phyloP scores from a whole-genome alignment of 1,284 basidiomycete species.

The Cryptococcus deneoformans region DNA sequence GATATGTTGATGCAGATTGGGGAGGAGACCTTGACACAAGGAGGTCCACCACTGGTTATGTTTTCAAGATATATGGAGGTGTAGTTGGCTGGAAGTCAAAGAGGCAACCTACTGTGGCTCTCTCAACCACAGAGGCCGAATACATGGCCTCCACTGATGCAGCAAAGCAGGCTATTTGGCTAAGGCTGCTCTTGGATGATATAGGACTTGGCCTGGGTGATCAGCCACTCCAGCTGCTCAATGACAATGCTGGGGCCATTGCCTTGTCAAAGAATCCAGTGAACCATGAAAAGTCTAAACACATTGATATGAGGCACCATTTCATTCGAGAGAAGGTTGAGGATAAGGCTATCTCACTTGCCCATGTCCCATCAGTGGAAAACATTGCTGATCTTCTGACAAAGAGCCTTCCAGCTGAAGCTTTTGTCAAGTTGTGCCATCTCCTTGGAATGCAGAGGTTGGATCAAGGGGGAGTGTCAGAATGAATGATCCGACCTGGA shows the following conservation, averaged over 20 bases:
- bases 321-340: conserved; percentile 45
- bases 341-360: conserved; percentile 3
- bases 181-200: conserved; percentile 6
- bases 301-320: conserved; percentile 51
- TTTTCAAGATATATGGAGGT: conserved; percentile 20
- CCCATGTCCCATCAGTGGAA: conserved; percentile 7
- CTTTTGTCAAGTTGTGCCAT: neutral
- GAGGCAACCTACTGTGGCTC: conserved; percentile 25
- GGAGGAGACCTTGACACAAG: conserved; percentile 11
- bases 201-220: conserved; percentile 2
- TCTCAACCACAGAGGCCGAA: conserved; percentile 13
- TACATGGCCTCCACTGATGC: conserved; percentile 13
- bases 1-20: conserved; percentile 5
- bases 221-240: conserved; percentile 1
- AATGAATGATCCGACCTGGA: neutral
- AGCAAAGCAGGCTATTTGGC: conserved; percentile 10
- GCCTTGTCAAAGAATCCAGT: conserved; percentile 44
- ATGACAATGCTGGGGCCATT: conserved; percentile 51
- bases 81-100: conserved; percentile 20
- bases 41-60: conserved; percentile 29
- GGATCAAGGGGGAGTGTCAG: neutral
- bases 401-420: conserved; percentile 2
- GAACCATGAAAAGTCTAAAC: conserved; percentile 47
- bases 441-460: neutral
- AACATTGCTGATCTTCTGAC: conserved; percentile 12